A percentile compares a stretch with the other conserved stretches of the same genome.
Conservation (phyloP, 2,329 filamentous ascomycete species). For the Westerdykella ornata region DNA sequence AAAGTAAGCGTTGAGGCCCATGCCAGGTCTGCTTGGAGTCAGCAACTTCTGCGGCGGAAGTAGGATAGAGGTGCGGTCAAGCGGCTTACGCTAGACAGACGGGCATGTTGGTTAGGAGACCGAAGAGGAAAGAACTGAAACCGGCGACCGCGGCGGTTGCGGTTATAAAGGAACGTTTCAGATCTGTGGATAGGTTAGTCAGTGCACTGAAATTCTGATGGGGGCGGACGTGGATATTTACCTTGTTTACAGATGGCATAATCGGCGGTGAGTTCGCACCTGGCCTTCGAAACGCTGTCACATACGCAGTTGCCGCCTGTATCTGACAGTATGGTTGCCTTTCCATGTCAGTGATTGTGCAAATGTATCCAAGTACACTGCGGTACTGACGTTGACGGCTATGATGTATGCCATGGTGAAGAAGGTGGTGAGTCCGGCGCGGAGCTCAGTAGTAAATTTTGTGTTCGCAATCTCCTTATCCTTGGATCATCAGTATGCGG, state of each 20-base stretch:
- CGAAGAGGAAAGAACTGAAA: slow-evolving; percentile 71
- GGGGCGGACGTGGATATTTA: not conserved
- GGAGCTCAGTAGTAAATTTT: slow-evolving; percentile 76
- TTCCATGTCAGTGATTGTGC: slow-evolving; percentile 6
- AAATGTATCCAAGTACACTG: not conserved
- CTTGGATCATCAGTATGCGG: slow-evolving; percentile 36
- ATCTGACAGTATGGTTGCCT: slow-evolving; percentile 42
- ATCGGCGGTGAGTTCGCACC: not conserved
- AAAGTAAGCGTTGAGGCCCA: slow-evolving; percentile 73
- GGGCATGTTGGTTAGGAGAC: slow-evolving; percentile 68
- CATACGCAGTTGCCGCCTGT: slow-evolving; percentile 73
- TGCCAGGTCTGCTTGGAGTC: slow-evolving; percentile 25
- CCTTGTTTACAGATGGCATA: not conserved
- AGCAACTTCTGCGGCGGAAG: slow-evolving; percentile 3
- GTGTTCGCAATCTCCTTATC: slow-evolving; percentile 65
- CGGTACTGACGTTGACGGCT: slow-evolving; percentile 54
- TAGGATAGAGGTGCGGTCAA: not conserved
- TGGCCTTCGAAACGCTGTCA: slow-evolving; percentile 24
- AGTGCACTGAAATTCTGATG: not conserved
- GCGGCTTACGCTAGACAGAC: slow-evolving; percentile 30
- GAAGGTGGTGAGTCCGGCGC: slow-evolving; percentile 69
- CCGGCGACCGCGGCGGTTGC: slow-evolving; percentile 77
- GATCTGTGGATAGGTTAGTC: slow-evolving; percentile 24
- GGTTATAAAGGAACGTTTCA: slow-evolving; percentile 74
- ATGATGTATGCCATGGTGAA: slow-evolving; percentile 66